Percentiles rank a stretch among this genome's conserved stretches.
phyloP scores from a whole-genome alignment of 768 basidiomycete species.

The Basidioascus undulatus region DNA sequence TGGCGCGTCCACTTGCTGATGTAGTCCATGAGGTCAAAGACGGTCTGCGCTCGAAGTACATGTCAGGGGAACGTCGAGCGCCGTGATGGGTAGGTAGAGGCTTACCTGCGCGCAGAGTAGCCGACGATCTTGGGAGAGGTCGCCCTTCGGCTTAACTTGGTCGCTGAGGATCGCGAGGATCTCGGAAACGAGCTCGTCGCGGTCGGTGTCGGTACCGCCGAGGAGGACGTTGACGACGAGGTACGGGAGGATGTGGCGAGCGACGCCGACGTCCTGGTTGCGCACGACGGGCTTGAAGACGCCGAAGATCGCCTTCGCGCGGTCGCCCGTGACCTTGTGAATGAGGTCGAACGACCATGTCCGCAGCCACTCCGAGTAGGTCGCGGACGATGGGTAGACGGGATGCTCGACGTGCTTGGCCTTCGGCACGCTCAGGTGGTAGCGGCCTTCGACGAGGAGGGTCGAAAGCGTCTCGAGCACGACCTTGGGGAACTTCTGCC shows the following conservation, averaged over 20 bases:
- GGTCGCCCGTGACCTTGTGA: conserved; percentile 17
- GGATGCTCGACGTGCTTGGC: conserved; percentile 29
- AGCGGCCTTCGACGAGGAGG: conserved; percentile 35
- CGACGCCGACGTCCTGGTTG: conserved; percentile 82
- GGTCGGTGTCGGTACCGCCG: conserved; percentile 39
- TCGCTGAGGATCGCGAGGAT: conserved; percentile 62
- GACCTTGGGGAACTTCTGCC: conserved; percentile 56
- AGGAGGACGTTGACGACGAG: conserved; percentile 65
- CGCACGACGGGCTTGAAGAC: conserved; percentile 54
- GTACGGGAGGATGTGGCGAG: conserved; percentile 72
- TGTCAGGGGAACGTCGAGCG: neutral
- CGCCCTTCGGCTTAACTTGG: conserved; percentile 41
- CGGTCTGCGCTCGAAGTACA: conserved; percentile 29
- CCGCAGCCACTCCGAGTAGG: conserved; percentile 93
- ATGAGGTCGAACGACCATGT: conserved; percentile 67
- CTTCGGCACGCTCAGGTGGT: conserved; percentile 7
- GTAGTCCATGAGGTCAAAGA: conserved; percentile 87
- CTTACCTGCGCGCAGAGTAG: conserved; percentile 81
- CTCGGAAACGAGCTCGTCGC: conserved; percentile 43
- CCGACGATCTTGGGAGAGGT: conserved; percentile 48
- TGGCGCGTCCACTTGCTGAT: conserved; percentile 47
- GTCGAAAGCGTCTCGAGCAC: conserved; percentile 69
- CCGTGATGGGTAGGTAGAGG: neutral
- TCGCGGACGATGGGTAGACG: conserved; percentile 48
- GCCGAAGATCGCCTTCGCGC: conserved; percentile 39